Conservation (phyloP, 345 rosid genomes). For the Aethionema arabicum region DNA sequence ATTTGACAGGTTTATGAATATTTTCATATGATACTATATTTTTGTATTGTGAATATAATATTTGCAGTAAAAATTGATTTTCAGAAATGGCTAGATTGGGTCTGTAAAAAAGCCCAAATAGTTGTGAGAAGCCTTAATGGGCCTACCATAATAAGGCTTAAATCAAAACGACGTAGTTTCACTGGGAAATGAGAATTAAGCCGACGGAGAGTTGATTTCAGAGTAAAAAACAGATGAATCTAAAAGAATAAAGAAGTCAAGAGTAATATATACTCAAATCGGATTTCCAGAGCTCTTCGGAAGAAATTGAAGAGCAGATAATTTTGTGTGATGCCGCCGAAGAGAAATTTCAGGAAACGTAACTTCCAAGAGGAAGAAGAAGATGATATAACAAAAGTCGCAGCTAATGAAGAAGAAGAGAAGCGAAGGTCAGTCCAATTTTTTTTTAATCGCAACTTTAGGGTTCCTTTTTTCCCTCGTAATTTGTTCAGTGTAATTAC, state of each 20-base stretch:
- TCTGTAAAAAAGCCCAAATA: background rate
- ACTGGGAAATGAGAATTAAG: background rate
- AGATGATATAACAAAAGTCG: conserved; percentile 33
- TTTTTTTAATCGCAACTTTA: background rate
- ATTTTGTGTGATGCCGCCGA: conserved; percentile 36
- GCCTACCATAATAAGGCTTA: conserved; percentile 6
- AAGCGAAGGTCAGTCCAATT: conserved; percentile 50
- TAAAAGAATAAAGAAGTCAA: background rate
- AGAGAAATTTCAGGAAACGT: conserved; percentile 76
- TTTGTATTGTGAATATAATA: too few relatives aligned
- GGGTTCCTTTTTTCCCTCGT: conserved; percentile 7
- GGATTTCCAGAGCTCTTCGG: conserved; percentile 1
- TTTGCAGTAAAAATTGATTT: too few relatives aligned
- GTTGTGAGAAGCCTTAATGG: background rate
- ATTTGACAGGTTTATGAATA: too few relatives aligned
- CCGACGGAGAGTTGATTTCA: conserved; percentile 7
- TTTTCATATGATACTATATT: too few relatives aligned
- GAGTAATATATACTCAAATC: background rate
- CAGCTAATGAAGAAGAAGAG: conserved; percentile 71
- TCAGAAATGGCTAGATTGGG: too few relatives aligned
- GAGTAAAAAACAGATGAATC: conserved; percentile 1
- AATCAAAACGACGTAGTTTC: background rate
- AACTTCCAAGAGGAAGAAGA: conserved; percentile 51
- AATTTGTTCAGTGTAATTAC: background rate
- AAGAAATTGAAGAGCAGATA: background rate